Evolutionary conservation across 805 yeast species (phyloP).

Genomic region (Saccharomyces jurei): DNA sequence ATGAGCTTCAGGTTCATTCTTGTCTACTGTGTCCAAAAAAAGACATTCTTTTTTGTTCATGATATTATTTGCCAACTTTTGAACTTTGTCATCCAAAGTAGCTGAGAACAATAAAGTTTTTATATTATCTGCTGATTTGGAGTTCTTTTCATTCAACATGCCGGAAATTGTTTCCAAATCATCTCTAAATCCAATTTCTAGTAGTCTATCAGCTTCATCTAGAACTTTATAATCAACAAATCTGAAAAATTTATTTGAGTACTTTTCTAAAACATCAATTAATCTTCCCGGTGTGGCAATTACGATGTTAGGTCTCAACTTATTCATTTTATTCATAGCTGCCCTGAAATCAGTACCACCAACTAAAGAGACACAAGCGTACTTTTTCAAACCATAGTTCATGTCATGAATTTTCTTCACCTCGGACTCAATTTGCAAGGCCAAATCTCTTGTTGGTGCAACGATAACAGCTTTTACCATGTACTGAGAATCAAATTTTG

Average conservation of each 20-base stretch:
- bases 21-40: conserved; percentile 66
- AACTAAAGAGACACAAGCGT: conserved; percentile 46
- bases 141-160: conserved; percentile 33
- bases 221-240: conserved; percentile 58
- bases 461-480: conserved; percentile 57
- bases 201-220: conserved; percentile 87
- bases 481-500: conserved; percentile 24
- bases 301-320: conserved; percentile 45
- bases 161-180: conserved; percentile 53
- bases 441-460: conserved; percentile 89
- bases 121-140: conserved; percentile 32
- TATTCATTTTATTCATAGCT: conserved; percentile 31
- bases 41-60: conserved; percentile 46
- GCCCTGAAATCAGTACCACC: conserved; percentile 52
- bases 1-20: conserved; percentile 68
- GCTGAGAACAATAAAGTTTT: conserved; percentile 82
- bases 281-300: conserved; percentile 90
- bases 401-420: conserved; percentile 38
- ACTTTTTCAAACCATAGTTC: conserved; percentile 21
- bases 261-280: conserved; percentile 46
- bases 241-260: conserved; percentile 40
- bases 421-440: conserved; percentile 69
- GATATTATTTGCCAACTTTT: conserved; percentile 51
- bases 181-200: conserved; percentile 72
- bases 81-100: conserved; percentile 66